Evolutionary conservation across 2,329 filamentous ascomycete species (phyloP).

Genomic region (Tolypocladium sp.): DNA sequence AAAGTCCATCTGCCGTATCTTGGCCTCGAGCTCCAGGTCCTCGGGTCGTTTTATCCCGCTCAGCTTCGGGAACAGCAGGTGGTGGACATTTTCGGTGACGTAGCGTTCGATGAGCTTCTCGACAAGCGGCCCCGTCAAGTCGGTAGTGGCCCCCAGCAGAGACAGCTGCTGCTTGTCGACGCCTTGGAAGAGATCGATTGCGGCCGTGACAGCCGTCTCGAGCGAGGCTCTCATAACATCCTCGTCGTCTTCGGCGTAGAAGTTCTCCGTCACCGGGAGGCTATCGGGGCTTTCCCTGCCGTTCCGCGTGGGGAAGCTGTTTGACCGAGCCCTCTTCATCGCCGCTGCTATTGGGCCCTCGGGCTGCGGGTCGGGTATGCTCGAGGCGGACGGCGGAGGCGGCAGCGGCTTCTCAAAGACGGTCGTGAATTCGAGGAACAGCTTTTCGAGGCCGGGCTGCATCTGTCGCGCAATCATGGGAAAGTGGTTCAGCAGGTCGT

Average conservation of each 20-base stretch:
- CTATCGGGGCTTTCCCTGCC: slow-evolving; percentile 22
- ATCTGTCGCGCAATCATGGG: slow-evolving; percentile 95
- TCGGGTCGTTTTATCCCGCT: slow-evolving; percentile 70
- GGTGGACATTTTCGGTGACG: slow-evolving; percentile 85
- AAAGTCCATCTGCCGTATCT: slow-evolving; percentile 86
- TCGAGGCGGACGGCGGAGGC: slow-evolving; percentile 55
- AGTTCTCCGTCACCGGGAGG: slow-evolving; percentile 48
- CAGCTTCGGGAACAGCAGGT: slow-evolving; percentile 76
- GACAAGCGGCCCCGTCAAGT: slow-evolving; percentile 83
- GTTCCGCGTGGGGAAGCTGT: slow-evolving; percentile 29
- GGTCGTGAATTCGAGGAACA: slow-evolving; percentile 82
- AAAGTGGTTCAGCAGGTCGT: slow-evolving; percentile 82
- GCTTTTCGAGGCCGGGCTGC: slow-evolving; percentile 79
- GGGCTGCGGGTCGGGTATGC: slow-evolving; percentile 49
- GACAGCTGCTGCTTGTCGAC: slow-evolving; percentile 96
- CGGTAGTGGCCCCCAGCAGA: slow-evolving; percentile 82
- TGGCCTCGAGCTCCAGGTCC: slow-evolving; percentile 78
- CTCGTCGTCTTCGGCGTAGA: slow-evolving; percentile 82
- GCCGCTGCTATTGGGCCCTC: slow-evolving; percentile 47
- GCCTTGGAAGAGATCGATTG: slow-evolving; percentile 90
- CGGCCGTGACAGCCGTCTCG: slow-evolving; percentile 84
- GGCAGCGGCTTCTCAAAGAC: slow-evolving; percentile 81
- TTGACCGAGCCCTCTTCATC: slow-evolving; percentile 45
- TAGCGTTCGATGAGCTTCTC: slow-evolving; percentile 94
- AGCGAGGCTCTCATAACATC: slow-evolving; percentile 80